These are phyloP conservation scores for Tremella yokohamensis DNA, from an alignment of 768 basidiomycete species.

Conservation along the genomic window DNA sequence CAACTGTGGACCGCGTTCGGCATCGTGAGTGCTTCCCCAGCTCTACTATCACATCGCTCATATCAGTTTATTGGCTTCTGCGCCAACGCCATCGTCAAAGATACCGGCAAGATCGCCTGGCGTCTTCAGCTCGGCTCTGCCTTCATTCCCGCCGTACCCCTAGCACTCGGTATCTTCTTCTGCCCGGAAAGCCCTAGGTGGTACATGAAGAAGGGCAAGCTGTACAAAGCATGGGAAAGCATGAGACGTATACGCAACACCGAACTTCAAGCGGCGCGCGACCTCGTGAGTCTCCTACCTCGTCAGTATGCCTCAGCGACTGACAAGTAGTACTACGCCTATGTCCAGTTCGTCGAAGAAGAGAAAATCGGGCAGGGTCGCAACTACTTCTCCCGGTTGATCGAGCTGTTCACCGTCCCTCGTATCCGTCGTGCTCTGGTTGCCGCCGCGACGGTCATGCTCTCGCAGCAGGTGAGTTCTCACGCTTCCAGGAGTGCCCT, in stretches of 20 bases:
- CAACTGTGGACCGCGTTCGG: slow-evolving; percentile 51
- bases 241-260: slow-evolving; percentile 49
- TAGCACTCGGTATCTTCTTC: slow-evolving; percentile 44
- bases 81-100: slow-evolving; percentile 50
- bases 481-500: slow-evolving; percentile 31
- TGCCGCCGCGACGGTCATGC: slow-evolving; percentile 51
- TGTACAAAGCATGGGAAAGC: slow-evolving; percentile 50
- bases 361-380: slow-evolving; percentile 33
- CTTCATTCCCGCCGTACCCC: slow-evolving; percentile 42
- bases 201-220: slow-evolving; percentile 53
- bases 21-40: slow-evolving; percentile 18
- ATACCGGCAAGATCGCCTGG: slow-evolving; percentile 52
- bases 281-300: slow-evolving; percentile 18
- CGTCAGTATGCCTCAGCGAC: neutral
- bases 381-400: slow-evolving; percentile 50
- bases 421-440: slow-evolving; percentile 52
- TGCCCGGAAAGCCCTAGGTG: slow-evolving; percentile 51
- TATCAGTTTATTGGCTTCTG: slow-evolving; percentile 48
- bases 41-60: neutral
- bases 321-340: slow-evolving; percentile 50
- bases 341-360: slow-evolving; percentile 52
- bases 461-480: slow-evolving; percentile 51
- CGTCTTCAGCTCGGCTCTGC: slow-evolving; percentile 53
- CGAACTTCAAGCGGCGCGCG: slow-evolving; percentile 53
- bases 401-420: slow-evolving; percentile 53